Base-by-base conservation (phyloP, 495 filamentous ascomycete genomes). In the Immersiella caudata region DNA sequence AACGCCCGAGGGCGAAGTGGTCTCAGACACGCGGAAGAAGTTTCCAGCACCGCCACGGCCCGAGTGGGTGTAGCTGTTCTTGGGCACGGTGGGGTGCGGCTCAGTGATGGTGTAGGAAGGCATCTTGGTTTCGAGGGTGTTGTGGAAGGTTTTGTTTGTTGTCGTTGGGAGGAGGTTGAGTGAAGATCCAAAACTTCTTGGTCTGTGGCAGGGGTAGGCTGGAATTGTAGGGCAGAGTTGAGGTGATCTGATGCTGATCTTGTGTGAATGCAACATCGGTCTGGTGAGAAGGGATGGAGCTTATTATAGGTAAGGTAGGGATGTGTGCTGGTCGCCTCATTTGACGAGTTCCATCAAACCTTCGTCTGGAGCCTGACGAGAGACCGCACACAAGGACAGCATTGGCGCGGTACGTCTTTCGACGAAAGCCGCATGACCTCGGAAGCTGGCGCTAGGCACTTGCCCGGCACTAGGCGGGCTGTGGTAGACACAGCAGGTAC, bases 21-120 rank as follows among this genome's bases (percentile, higher is more conserved):
- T 90, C 65, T 84, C 80, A 61, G 86, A 84, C 65, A 88, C 86
- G 75, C 89, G 89, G 77, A 92, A 87, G 79, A 85, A 89, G 82
- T 97, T 98, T 70, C 94, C 94, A 18, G 89, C 90, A 50, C 94
- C 94, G 70, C 94, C 94, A 35, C 93, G 92, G 74, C 93, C 94
- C 22, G 88, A 86, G 83, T 93, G 89, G 70, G 89, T 82, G 78
- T 88, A 89, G 70, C 80, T 80, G 77, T 84, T 82, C 72, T 84
- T 78, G 64, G 85, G 83, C 67, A 91, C 82, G 70, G 89, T 89
- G 33, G 92, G 92, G 83, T 93, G 89, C 60, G 92, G 91, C 79
- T 96, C 91, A 78, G 88, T 86, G 82, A 94, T 85, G 72, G 84
- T 84, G 87, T 89, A 91, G 73, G 70, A 70, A 60, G 80, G 66